Evolutionary conservation across 2,329 filamentous ascomycete species (phyloP), one percentile per base, ranked within the genome.

Genomic region (Phialophora expanda): DNA sequence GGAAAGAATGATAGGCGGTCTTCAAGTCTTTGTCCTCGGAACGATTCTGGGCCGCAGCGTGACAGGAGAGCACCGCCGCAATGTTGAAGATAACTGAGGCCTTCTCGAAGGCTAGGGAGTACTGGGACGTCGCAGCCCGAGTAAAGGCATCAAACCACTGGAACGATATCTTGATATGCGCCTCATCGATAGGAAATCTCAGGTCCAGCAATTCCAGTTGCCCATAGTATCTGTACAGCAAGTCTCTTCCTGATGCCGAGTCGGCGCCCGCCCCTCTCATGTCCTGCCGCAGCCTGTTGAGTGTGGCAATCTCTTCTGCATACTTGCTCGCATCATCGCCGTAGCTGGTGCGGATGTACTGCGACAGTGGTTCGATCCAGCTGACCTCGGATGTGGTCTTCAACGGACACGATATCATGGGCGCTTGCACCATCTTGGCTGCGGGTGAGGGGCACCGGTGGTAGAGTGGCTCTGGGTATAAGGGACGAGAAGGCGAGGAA

Each of bases 111-210:
- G 95, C 95, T 56, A 99, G 85, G 7, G 93, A 97, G 81, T 96
- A 97, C 78, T 99, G 95, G 3, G 93, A 89, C 4, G 95, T 99
- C n/a, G 93, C 86, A 76, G 98, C 97, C 78, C 97, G 93, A 53
- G 95, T 99, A 77, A 99, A 99, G n/a, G 96, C 95, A 78, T 99
- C 95, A 80, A 96, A 98, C 95, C 95, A 99, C 70, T 94, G 98
- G 77, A 99, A 99, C 7, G 91, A 92, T 74, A 99, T 97, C 82
- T 98, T 98, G 82, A 99, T 98, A 76, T 99, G 94, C 75, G 97
- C 95, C 82, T 99, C 95, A 74, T 99, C 95, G 54, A 99, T 93
- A 0, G 96, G 96, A 76, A 99, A 99, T 67, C 95, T 86, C 74
- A 99, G 81, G 78, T 99, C 95, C 69, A 99, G 82, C 60, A 99